A percentile compares a stretch with the other conserved stretches of the same genome.
phyloP scores from a whole-genome alignment of 306 rosid species.

The Pyrus betulifolia region DNA sequence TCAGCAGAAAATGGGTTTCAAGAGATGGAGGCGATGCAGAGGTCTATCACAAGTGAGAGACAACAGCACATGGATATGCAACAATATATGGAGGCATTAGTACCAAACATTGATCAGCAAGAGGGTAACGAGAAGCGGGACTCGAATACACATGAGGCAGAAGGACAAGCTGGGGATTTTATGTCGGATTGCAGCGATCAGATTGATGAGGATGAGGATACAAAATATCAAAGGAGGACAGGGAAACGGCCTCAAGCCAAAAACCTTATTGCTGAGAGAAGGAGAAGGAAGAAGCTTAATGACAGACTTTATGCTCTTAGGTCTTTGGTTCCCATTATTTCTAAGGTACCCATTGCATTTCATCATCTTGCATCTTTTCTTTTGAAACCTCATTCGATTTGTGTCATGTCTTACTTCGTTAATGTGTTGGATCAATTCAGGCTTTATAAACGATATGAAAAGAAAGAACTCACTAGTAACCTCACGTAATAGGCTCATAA shows the following conservation, averaged over 20 bases:
- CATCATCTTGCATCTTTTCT: not conserved
- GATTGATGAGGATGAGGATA: conserved; percentile 62
- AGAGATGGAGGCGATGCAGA: conserved; percentile 28
- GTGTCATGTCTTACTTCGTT: not conserved
- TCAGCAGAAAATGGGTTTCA: conserved; percentile 21
- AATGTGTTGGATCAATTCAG: not conserved
- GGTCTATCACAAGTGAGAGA: conserved; percentile 24
- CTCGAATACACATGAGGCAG: conserved; percentile 21
- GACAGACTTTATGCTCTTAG: conserved; percentile 64
- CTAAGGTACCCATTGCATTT: conserved; percentile 32
- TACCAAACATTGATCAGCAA: conserved; percentile 31
- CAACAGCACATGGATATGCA: conserved; percentile 24
- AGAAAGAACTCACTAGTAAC: not conserved
- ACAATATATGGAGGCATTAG: conserved; percentile 37
- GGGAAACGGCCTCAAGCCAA: conserved; percentile 68
- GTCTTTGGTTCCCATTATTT: conserved; percentile 70
- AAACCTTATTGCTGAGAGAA: conserved; percentile 70
- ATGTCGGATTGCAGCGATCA: conserved; percentile 78
- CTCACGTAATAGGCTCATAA: not conserved
- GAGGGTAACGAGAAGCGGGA: conserved; percentile 24
- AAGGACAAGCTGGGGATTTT: conserved; percentile 40
- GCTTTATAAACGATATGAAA: not conserved
- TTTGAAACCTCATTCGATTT: not conserved
- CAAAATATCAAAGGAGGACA: conserved; percentile 44
- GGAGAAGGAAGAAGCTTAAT: conserved; percentile 78